Percentiles rank a stretch among this genome's conserved stretches.
phyloP scores from a whole-genome alignment of 352 stramenopile genomes.

The Blastocystis sp. region DNA sequence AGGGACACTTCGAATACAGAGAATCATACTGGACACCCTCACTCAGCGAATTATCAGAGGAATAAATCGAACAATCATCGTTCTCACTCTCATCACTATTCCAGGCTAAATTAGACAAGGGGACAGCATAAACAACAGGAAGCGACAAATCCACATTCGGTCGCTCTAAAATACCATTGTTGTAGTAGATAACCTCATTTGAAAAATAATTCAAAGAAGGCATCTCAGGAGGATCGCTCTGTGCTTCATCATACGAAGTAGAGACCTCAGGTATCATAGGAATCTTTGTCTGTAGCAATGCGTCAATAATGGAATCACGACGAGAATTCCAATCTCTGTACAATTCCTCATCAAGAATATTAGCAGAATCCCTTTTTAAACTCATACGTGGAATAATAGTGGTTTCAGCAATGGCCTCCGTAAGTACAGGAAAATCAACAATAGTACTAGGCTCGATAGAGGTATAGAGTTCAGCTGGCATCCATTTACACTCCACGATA shows the following conservation, averaged over 20 bases:
- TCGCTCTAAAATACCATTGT: neutral
- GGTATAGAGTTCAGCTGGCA: neutral
- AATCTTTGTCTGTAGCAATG: constrained; percentile 1
- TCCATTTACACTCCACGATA: neutral
- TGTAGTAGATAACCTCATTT: constrained; percentile 41
- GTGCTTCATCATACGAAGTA: neutral
- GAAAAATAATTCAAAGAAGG: constrained; percentile 29
- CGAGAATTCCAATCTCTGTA: neutral
- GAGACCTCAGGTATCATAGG: neutral
- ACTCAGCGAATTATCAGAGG: neutral
- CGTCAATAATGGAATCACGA: neutral
- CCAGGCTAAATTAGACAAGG: neutral
- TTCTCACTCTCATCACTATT: neutral
- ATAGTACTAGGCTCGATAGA: neutral
- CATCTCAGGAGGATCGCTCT: neutral
- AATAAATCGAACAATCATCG: neutral
- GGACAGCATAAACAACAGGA: neutral
- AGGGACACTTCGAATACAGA: neutral
- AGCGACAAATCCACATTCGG: neutral
- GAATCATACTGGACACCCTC: neutral
- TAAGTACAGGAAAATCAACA: neutral
- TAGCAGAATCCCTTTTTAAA: neutral
- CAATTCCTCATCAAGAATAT: neutral
- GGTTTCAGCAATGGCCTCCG: neutral
- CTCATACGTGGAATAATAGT: neutral